Percentiles rank a stretch among this genome's conserved stretches.
phyloP scores from a whole-genome alignment of 208 protist species.

The Giardia muris region DNA sequence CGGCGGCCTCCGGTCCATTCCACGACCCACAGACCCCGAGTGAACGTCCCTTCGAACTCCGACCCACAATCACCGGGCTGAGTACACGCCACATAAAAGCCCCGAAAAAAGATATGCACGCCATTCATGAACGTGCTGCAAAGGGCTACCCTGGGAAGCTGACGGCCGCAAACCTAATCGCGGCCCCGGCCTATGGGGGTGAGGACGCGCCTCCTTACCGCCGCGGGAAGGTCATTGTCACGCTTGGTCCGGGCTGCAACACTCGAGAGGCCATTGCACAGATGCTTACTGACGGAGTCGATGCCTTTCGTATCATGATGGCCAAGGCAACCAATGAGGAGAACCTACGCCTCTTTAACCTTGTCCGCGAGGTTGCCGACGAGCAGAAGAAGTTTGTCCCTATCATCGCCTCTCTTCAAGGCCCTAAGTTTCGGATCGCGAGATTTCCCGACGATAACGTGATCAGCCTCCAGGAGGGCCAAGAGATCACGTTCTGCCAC shows the following conservation, averaged over 20 bases:
- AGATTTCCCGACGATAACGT: neutral
- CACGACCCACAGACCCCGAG: too few relatives aligned
- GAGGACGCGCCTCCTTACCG: too few relatives aligned
- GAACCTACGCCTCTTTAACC: neutral
- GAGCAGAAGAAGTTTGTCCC: neutral
- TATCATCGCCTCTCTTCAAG: neutral
- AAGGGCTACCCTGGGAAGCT: too few relatives aligned
- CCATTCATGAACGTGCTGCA: too few relatives aligned
- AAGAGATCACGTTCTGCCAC: neutral
- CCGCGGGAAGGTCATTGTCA: neutral
- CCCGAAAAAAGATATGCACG: too few relatives aligned
- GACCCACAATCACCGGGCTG: too few relatives aligned
- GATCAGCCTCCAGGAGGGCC: neutral
- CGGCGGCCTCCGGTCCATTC: too few relatives aligned
- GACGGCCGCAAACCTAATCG: too few relatives aligned
- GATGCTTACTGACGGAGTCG: neutral
- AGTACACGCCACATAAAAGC: too few relatives aligned
- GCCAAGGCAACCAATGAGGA: slow-evolving; percentile 1
- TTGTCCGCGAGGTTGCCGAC: neutral
- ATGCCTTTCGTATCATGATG: neutral
- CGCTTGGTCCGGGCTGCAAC: neutral
- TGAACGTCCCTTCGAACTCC: too few relatives aligned
- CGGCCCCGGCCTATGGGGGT: too few relatives aligned
- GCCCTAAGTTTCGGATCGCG: neutral
- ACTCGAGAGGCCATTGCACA: neutral